A percentile compares a stretch with the other conserved stretches of the same genome.
Conservation (phyloP, 2,329 filamentous ascomycete species). For the Aureobasidium sp. region DNA sequence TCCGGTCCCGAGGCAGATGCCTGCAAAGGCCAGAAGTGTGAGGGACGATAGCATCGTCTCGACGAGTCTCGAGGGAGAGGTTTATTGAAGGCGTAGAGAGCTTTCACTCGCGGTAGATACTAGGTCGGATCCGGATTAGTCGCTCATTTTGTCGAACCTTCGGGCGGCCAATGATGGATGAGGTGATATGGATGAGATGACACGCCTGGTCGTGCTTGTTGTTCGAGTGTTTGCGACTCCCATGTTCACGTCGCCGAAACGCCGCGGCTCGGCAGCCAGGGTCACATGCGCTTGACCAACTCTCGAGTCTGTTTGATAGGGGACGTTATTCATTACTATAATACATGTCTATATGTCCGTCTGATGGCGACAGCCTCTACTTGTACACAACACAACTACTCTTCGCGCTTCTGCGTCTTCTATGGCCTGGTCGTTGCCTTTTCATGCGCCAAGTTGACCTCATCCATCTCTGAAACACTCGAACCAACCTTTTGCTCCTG, state of each 20-base stretch:
- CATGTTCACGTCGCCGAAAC: not conserved
- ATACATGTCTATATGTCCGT: conserved; percentile 2
- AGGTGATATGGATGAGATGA: too few relatives aligned
- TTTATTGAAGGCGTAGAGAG: not conserved
- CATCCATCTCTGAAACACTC: not conserved
- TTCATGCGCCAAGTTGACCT: not conserved
- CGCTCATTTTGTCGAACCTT: not conserved
- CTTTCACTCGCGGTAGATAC: not conserved
- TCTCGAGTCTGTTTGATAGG: not conserved
- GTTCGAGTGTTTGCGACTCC: not conserved
- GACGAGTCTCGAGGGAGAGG: not conserved
- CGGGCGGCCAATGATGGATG: too few relatives aligned
- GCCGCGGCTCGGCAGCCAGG: not conserved
- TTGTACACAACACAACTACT: not conserved
- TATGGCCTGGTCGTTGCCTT: not conserved
- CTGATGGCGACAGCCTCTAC: not conserved
- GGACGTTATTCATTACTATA: conserved; percentile 12
- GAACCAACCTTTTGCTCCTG: not conserved
- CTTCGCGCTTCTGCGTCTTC: not conserved
- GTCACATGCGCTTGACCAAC: not conserved
- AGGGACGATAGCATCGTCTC: not conserved
- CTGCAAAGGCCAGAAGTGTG: conserved; percentile 25
- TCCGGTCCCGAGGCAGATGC: conserved; percentile 22
- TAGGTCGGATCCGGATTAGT: not conserved
- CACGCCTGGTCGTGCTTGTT: not conserved